Evolutionary conservation across 495 filamentous ascomycete species (phyloP).

Genomic region (Chaetomium cochliodes): DNA sequence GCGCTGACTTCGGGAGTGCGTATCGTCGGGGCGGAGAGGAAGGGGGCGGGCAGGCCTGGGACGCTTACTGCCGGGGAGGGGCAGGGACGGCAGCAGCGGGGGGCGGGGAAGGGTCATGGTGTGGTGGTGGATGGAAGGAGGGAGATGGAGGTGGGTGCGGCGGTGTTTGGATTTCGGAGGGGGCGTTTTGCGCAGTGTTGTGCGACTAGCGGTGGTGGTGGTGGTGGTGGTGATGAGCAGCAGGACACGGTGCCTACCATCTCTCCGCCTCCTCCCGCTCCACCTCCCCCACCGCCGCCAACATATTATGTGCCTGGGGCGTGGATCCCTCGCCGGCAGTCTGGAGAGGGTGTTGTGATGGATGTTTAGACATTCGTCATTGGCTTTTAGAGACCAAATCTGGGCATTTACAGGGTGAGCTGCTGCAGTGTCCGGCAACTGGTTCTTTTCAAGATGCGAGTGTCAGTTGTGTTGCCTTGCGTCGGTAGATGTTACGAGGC

Average conservation of each 20-base stretch:
- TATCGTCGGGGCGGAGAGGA: too few relatives aligned
- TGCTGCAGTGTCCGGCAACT: too few relatives aligned
- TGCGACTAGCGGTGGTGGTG: neutral
- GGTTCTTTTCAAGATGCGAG: too few relatives aligned
- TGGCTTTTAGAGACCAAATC: neutral
- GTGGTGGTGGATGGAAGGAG: neutral
- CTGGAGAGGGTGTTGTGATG: neutral
- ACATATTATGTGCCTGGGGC: slow-evolving; percentile 12
- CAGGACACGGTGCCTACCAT: neutral
- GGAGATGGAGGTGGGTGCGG: neutral
- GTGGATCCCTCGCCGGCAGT: neutral
- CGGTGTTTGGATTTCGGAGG: neutral
- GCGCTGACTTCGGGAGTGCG: too few relatives aligned
- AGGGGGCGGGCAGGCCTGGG: too few relatives aligned
- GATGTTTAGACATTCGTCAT: neutral
- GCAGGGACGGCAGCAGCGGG: neutral
- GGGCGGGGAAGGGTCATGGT: neutral
- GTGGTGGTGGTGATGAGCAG: neutral
- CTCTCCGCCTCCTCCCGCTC: neutral
- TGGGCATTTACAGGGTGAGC: neutral
- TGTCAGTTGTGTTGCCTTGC: too few relatives aligned
- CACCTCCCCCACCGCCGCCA: neutral
- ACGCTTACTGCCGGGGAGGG: too few relatives aligned
- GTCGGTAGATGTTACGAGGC: too few relatives aligned
- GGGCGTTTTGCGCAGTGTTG: neutral